These are phyloP conservation scores for Boletus pseudopeckii DNA, from an alignment of 768 basidiomycete genomes.

Conservation along the genomic window DNA sequence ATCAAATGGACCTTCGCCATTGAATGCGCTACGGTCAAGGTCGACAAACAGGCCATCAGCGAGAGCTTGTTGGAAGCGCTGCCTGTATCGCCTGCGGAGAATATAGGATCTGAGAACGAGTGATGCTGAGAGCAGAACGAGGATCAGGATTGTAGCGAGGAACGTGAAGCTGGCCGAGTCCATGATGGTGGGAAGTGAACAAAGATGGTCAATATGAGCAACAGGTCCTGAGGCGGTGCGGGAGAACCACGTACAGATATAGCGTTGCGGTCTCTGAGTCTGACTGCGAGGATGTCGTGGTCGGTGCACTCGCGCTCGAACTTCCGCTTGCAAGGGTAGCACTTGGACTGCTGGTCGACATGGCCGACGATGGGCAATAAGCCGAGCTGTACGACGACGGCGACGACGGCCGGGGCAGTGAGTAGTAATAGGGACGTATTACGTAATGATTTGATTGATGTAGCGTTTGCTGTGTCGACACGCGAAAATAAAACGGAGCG, in stretches of 20 bases:
- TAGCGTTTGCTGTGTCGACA: constrained; percentile 14
- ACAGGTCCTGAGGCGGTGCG: constrained; percentile 10
- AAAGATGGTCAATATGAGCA: neutral
- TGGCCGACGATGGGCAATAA: constrained; percentile 1
- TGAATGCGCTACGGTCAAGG: constrained; percentile 17
- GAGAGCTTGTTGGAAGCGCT: constrained; percentile 50
- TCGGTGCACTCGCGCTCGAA: neutral
- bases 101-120: constrained; percentile 64
- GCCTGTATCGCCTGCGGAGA: constrained; percentile 55
- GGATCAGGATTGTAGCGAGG: constrained; percentile 65
- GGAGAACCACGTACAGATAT: constrained; percentile 26
- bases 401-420: neutral
- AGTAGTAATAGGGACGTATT: constrained; percentile 4
- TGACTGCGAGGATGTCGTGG: constrained; percentile 4
- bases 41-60: constrained; percentile 43
- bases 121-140: constrained; percentile 60
- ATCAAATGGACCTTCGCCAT: neutral
- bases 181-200: constrained; percentile 6
- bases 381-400: neutral
- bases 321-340: neutral
- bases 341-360: constrained; percentile 11
- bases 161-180: constrained; percentile 56
- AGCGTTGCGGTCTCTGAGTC: constrained; percentile 21
- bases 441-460: constrained; percentile 23
- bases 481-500: constrained; percentile 6